These are phyloP conservation scores for Astragalus membranaceus DNA, from an alignment of 306 rosid species.

Conservation along the genomic window DNA sequence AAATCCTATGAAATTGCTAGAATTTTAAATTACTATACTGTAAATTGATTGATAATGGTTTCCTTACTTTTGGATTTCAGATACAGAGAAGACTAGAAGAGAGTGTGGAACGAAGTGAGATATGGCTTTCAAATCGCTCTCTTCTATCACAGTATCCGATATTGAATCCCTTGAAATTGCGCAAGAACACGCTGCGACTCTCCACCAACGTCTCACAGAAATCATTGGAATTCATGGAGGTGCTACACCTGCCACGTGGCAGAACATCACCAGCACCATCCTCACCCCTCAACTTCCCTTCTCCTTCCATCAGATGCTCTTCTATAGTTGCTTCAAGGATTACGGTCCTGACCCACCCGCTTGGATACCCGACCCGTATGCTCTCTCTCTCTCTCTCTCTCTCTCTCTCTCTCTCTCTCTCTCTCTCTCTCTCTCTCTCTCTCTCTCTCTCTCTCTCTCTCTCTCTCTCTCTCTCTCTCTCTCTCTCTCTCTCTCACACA, in stretches of 20 bases:
- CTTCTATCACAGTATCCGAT: constrained; percentile 45
- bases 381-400: not conserved
- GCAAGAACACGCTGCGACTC: constrained; percentile 29
- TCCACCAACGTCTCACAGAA: constrained; percentile 43
- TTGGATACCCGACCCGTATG: constrained; percentile 81
- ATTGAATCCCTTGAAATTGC: constrained; percentile 56
- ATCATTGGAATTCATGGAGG: constrained; percentile 38
- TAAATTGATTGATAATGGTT: not conserved
- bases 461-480: not conserved
- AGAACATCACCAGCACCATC: constrained; percentile 36
- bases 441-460: not conserved
- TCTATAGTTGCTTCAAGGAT: constrained; percentile 54
- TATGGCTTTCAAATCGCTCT: constrained; percentile 51
- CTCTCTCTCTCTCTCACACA: too few relatives aligned
- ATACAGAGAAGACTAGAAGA: not conserved
- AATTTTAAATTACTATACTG: not conserved
- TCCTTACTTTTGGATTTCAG: not conserved
- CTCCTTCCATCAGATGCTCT: constrained; percentile 79
- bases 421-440: not conserved
- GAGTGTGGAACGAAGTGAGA: not conserved
- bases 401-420: not conserved
- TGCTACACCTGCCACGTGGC: constrained; percentile 70
- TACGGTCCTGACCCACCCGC: constrained; percentile 88
- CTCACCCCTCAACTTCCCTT: constrained; percentile 76
- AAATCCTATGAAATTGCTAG: not conserved